Evolutionary conservation across 2,329 filamentous ascomycete genomes (phyloP), one percentile per base, ranked within the genome.

Genomic region (Colletotrichum lentis): DNA sequence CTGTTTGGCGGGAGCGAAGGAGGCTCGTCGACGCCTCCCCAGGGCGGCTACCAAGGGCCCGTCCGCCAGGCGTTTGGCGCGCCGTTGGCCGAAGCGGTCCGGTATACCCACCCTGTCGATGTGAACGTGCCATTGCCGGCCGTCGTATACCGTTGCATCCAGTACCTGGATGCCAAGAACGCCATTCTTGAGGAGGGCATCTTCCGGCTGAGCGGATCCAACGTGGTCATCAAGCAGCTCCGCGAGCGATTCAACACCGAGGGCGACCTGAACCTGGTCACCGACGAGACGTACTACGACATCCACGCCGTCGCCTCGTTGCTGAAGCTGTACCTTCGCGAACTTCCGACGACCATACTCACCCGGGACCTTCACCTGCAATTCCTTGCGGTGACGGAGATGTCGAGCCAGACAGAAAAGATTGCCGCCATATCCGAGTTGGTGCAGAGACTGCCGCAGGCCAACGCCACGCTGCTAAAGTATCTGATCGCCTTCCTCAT

Each of bases 131-230:
- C 91, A 35, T 82, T 99, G 35, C 96, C 96, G 1, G 92, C 95
- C 7, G 96, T 99, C 2, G 93, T 98, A 10, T 99, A 96, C 80
- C 90, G 96, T 65, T 97, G 94, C 76, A 92, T 99, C 70, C 93
- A 98, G 77, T 99, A 97, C 77, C 85, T 99, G 20, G 91, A 93
- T 72, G 86, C 88, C 7, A 94, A 94, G 81, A 88, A 92, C 70
- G 96, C 94, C 12, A 85, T 91, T 55, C 85, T 84, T 6, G 96
- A 99, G 77, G 96, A 99, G 79, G 96, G 96, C 50, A 97, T 99
- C 49, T 99, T 99, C 84, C 90, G 96, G 59, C 84, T 99, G 49
- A 98, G 94, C 77, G 96, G 96, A n/a, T 98, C 95, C 0, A 98
- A 97, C 76, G 87, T 96, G 62, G 90, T 97, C 57, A 97, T 99